Conservation (phyloP, 148 eudicot species). For the Polygonum maritimum region DNA sequence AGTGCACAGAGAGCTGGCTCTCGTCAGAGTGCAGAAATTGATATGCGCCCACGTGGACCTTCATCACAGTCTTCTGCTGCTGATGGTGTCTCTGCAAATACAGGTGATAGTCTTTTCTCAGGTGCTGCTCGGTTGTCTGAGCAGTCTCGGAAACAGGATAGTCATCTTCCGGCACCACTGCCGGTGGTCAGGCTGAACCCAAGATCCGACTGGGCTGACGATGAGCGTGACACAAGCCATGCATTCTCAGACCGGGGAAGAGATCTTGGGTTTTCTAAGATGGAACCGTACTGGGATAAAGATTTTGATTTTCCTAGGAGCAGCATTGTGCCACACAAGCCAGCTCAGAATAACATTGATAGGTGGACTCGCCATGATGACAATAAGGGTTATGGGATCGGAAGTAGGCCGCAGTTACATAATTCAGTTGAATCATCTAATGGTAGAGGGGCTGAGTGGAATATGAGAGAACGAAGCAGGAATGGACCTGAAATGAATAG, state of each 20-base stretch:
- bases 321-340: slow-evolving; percentile 54
- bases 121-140: slow-evolving; percentile 25
- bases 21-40: slow-evolving; percentile 26
- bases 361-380: slow-evolving; percentile 52
- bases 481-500: slow-evolving; percentile 31
- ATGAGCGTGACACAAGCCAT: slow-evolving; percentile 95
- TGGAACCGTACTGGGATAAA: slow-evolving; percentile 70
- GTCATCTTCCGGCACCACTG: slow-evolving; percentile 51
- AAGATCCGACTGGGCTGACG: slow-evolving; percentile 97
- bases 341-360: slow-evolving; percentile 38
- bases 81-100: slow-evolving; percentile 24
- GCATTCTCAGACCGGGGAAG: slow-evolving; percentile 47
- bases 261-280: slow-evolving; percentile 48
- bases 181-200: slow-evolving; percentile 73
- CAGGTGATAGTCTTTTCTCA: slow-evolving; percentile 25
- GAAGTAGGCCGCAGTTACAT: slow-evolving; percentile 43
- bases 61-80: slow-evolving; percentile 18
- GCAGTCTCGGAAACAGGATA: slow-evolving; percentile 43
- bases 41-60: slow-evolving; percentile 40
- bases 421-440: slow-evolving; percentile 28
- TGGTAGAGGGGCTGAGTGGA: slow-evolving; percentile 35
- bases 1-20: slow-evolving; percentile 34
- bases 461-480: slow-evolving; percentile 26
- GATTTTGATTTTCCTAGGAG: slow-evolving; percentile 71
- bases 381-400: slow-evolving; percentile 41